Conservation (phyloP, 2,329 filamentous ascomycete genomes). For the Diaporthe ilicicola region DNA sequence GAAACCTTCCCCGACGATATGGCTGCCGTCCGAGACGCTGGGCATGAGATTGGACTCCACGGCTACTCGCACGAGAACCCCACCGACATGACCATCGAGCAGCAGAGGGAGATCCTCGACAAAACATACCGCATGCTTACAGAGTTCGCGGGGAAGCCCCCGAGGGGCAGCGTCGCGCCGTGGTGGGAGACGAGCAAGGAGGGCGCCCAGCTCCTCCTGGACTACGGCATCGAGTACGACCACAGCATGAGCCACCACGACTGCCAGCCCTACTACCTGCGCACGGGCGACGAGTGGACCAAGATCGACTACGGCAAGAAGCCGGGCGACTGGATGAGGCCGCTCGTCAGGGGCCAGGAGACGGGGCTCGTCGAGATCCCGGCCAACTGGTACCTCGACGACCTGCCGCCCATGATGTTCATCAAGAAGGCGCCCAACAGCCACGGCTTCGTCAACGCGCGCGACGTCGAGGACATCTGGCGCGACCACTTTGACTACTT, state of each 20-base stretch:
- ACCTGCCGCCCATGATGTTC: conserved; percentile 72
- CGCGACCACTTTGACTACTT: conserved; percentile 76
- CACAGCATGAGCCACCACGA: conserved; percentile 73
- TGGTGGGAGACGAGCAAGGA: conserved; percentile 78
- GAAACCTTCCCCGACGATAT: conserved; percentile 48
- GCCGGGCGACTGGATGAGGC: conserved; percentile 72
- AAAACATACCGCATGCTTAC: conserved; percentile 77
- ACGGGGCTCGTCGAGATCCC: conserved; percentile 73
- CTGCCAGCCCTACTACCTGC: conserved; percentile 68
- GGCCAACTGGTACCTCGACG: conserved; percentile 68
- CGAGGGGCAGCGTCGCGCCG: conserved; percentile 75
- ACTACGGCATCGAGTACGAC: conserved; percentile 74
- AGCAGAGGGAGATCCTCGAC: conserved; percentile 78
- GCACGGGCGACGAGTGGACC: conserved; percentile 70
- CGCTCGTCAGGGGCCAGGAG: conserved; percentile 62
- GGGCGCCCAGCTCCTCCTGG: conserved; percentile 68
- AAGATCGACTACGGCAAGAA: conserved; percentile 72
- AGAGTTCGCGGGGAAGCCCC: conserved; percentile 75
- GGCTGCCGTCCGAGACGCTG: conserved; percentile 53
- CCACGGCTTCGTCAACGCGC: conserved; percentile 63
- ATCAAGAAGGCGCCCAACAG: conserved; percentile 70
- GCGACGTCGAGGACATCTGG: conserved; percentile 72
- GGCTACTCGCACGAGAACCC: conserved; percentile 47
- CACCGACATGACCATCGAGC: conserved; percentile 71
- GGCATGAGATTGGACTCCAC: conserved; percentile 58